Base-by-base conservation (phyloP, 2,329 filamentous ascomycete genomes). In the Cladosporium sp. region DNA sequence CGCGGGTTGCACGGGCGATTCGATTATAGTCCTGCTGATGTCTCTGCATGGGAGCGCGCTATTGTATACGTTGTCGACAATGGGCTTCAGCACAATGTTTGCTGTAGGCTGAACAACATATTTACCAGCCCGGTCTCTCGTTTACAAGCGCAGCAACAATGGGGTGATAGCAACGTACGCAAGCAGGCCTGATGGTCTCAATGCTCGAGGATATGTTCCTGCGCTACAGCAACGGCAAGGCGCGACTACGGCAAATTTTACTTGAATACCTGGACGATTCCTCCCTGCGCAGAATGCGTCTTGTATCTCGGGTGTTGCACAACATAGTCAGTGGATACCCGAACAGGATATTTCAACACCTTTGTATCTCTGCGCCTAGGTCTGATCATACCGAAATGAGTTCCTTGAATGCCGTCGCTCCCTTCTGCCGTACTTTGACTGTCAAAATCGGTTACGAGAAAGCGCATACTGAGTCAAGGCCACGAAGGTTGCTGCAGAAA, bases 151-250 rank as follows among this genome's bases (percentile, higher is more conserved):
- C 50, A 16, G 18, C 6, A n/a, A 8, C 50, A 53, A 53, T n/a
- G 23, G 16, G 26, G 23, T 53, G 50, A n/a, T 53, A 29, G n/a
- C 18, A 16, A 29, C 50, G 8, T 14, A 53, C 26, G 31, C 28
- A 31, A 18, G 11, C 56, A 44, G 26, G 18, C 16, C n/a, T 16
- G 29, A 72, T 72, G 70, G 46, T 57, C 8, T 70, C 70, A 21
- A 67, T 44, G 26, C 62, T 73, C 10, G 70, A 73, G 64, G 40
- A 68, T 44, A 62, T 66, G 1, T 33, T 73, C 1, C 52, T 70
- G 23, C 57, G 68, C 28, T 65, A 66, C 57, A 56, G 49, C 46
- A 33, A 49, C 37, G 23, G 55, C 11, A 63, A 60, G 21, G 62
- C 62, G 40, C 35, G 35, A 2, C 65, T 71, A 8, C 64, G 68